Evolutionary conservation across 202 grass and related monocot genomes (phyloP), one percentile per base, ranked within the genome.

Genomic region (Panicum virgatum): DNA sequence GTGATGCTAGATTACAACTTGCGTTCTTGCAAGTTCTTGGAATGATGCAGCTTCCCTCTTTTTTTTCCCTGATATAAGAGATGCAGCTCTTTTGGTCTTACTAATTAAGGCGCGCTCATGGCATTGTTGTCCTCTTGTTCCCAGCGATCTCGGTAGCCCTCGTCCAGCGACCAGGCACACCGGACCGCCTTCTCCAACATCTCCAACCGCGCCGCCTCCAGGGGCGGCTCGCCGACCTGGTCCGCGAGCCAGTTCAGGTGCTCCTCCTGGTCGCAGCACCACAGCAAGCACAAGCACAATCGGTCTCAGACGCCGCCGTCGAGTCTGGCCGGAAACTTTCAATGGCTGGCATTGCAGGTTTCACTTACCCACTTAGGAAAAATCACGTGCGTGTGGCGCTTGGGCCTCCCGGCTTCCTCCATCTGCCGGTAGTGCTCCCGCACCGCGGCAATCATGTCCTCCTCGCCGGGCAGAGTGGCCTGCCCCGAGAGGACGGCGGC

Each of bases 171-270:
- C 61, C 20, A 50, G 43, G 80, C 36, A 27, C 62, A 15, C 61
- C 8, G 0, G 20, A 69, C 0, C 4, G 50, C 62, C 25, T 9
- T 69, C 14, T 62, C 51, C 14, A 76, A 80, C 42, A 84, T 23
- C 42, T 75, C 40, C 23, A 51, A 5, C 44, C 16, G 32, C 69
- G 32, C 25, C 0, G 42, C 32, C 61, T 80, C 76, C 52, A 84
- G 0, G 2, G 4, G 61, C 7, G 86, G 69, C 61, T 68, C 69
- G 10, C 76, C 81, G 9, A 76, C 42, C 76, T 76, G 48, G 9
- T 53, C 58, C 19, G 81, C 67, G 10, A 84, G 13, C 81, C 69
- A 88, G 80, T 88, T 73, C 51, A 88, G 51, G 81, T 88, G 40
- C 34, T 88, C 86, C 23, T 48, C 81, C 81, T 88, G 52, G 47